These are phyloP conservation scores for Globisporangium viniferum DNA, from an alignment of 352 stramenopile genomes.

Conservation along the genomic window DNA sequence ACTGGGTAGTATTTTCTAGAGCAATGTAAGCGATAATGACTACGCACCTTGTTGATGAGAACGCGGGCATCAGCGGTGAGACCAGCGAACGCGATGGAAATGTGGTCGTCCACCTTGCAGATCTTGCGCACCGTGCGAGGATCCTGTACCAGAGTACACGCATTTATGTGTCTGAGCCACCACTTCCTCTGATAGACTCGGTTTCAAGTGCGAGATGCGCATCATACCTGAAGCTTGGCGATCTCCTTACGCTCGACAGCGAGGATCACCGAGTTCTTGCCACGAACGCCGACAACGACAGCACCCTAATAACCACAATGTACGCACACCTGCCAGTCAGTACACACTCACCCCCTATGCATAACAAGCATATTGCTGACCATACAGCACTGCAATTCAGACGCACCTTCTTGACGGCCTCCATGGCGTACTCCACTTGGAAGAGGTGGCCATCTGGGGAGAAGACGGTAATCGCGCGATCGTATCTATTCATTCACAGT, in stretches of 20 bases:
- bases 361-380: neutral
- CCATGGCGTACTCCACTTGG: slow-evolving; percentile 99
- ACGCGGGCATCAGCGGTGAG: slow-evolving; percentile 98
- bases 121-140: slow-evolving; percentile 99
- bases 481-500: slow-evolving; percentile 85
- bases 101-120: slow-evolving; percentile 97
- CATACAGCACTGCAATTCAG: neutral
- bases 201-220: neutral
- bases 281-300: slow-evolving; percentile 96
- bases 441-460: slow-evolving; percentile 99
- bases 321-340: neutral
- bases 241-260: slow-evolving; percentile 90
- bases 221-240: slow-evolving; percentile 85
- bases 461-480: slow-evolving; percentile 99
- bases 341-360: neutral
- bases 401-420: slow-evolving; percentile 94
- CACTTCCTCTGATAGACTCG: no score
- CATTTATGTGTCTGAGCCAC: neutral
- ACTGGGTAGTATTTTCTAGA: neutral
- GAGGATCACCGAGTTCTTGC: slow-evolving; percentile 95
- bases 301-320: slow-evolving; percentile 61
- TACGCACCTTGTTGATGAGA: slow-evolving; percentile 93
- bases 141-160: slow-evolving; percentile 49
- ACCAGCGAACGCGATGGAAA: slow-evolving; percentile 97
- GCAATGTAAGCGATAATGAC: neutral